phyloP scores from a whole-genome alignment of 1,284 basidiomycete genomes.

The Butyriboletus regius region DNA sequence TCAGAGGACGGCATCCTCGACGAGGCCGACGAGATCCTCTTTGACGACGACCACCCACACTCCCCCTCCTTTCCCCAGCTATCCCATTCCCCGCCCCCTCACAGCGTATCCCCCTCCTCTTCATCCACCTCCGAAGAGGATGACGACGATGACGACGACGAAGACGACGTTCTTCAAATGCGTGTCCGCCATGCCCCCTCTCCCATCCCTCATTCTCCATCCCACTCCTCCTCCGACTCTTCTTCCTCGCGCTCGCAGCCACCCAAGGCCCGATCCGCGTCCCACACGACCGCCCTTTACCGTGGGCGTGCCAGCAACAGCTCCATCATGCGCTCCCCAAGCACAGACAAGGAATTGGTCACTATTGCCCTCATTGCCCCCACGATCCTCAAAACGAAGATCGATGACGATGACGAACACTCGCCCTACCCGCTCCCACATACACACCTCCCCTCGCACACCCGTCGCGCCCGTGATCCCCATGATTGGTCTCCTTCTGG shows the following conservation, averaged over 20 bases:
- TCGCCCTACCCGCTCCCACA: slow-evolving; percentile 10
- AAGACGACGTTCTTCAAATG: slow-evolving; percentile 28
- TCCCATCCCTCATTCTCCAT: slow-evolving; percentile 18
- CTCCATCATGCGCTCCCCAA: slow-evolving; percentile 35
- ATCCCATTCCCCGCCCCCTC: slow-evolving; percentile 22
- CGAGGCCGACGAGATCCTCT: slow-evolving; percentile 34
- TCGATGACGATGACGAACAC: slow-evolving; percentile 38
- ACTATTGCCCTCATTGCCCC: slow-evolving; percentile 94
- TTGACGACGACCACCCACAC: slow-evolving; percentile 24
- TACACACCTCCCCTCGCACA: slow-evolving; percentile 8
- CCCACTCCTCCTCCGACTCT: slow-evolving; percentile 36
- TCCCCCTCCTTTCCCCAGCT: slow-evolving; percentile 13
- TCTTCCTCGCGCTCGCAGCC: slow-evolving; percentile 33
- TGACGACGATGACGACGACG: slow-evolving; percentile 28
- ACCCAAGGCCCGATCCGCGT: slow-evolving; percentile 13
- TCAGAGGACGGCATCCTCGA: slow-evolving; percentile 42
- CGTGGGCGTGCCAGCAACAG: slow-evolving; percentile 7
- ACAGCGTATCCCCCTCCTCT: slow-evolving; percentile 32
- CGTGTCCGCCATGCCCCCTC: slow-evolving; percentile 22
- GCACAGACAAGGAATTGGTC: slow-evolving; percentile 53
- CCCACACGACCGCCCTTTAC: slow-evolving; percentile 1
- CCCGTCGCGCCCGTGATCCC: not conserved
- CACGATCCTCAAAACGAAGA: slow-evolving; percentile 79
- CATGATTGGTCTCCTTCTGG: slow-evolving; percentile 10
- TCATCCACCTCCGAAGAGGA: slow-evolving; percentile 31